Evolutionary conservation across 2,329 filamentous ascomycete genomes (phyloP), one percentile per base, ranked within the genome.

Genomic region (Aspergillus phoenicis): DNA sequence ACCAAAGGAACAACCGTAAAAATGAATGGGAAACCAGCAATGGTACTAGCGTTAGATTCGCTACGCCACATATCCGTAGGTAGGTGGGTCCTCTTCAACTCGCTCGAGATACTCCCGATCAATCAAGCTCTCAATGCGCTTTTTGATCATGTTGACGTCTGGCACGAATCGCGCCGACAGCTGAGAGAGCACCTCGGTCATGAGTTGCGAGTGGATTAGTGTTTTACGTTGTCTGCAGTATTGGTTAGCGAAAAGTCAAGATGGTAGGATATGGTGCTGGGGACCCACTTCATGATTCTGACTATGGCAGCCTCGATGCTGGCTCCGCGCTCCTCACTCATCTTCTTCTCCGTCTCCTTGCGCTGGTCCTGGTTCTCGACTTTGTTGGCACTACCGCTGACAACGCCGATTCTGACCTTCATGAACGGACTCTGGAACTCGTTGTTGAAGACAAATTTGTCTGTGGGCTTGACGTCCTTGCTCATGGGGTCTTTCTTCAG

Each of bases 381-480:
- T 77, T 92, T 95, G 73, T 92, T 96, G 17, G 89, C 85, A 1
- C 88, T 86, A 53, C 87, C 78, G 55, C 83, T 90, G 67, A 97
- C 90, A 5, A 95, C 89, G 22, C 91, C 91, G 20, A 95, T 91
- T 76, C 96, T 96, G 78, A 97, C 91, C 75, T 91, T 92, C 70
- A 95, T 84, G 53, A 90, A 88, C 72, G 91, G 93, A 78, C 91
- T 93, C 52, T 86, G 83, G 77, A 97, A 98, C 13, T 87, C 82
- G 33, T 88, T 81, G 72, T 98, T 97, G 82, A 93, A 96, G 8
- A 80, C 84, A 75, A 98, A 98, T 26, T 79, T 84, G 75, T 98
- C 94, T 0, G 87, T 87, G 0, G 87, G 77, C 68, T 91, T 93
- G 63, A 96, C 84, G 2, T 88, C 85, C 75, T 94, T 95, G 66